Evolutionary conservation across 257 asterid species (phyloP).

Genomic region (Solanum peruvianum): DNA sequence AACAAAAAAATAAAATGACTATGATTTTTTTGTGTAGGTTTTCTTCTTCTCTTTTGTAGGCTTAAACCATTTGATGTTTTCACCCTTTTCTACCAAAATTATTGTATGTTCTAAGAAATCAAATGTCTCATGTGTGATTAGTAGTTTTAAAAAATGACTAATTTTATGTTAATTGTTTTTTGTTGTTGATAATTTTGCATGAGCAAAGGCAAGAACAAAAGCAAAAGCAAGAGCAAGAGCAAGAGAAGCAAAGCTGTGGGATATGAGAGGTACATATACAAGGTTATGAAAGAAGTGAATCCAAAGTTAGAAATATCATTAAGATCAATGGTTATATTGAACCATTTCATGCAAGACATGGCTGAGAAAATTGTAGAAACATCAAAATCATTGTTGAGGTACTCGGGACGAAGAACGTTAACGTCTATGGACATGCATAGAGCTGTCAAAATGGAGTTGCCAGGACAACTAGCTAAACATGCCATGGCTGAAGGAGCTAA

Average conservation of each 20-base stretch:
- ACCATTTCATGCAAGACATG: slow-evolving; percentile 63
- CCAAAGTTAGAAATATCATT: slow-evolving; percentile 62
- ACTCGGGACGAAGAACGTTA: slow-evolving; percentile 27
- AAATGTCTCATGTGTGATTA: background rate
- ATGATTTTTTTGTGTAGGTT: background rate
- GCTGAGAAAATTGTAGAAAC: slow-evolving; percentile 58
- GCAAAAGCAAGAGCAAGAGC: background rate
- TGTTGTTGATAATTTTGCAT: background rate
- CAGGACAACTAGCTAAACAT: slow-evolving; percentile 70
- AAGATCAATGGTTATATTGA: slow-evolving; percentile 49
- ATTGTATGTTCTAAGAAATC: background rate
- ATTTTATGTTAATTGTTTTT: background rate
- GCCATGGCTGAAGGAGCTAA: slow-evolving; percentile 66
- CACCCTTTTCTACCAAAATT: background rate
- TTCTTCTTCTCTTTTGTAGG: background rate
- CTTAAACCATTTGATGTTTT: background rate
- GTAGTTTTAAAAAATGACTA: background rate
- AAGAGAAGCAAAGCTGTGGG: slow-evolving; percentile 9
- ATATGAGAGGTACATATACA: slow-evolving; percentile 44
- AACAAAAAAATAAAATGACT: background rate
- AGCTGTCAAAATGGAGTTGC: slow-evolving; percentile 72
- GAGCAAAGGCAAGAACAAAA: background rate
- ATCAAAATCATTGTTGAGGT: slow-evolving; percentile 31
- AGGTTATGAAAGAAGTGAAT: slow-evolving; percentile 78
- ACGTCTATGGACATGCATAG: slow-evolving; percentile 60